Conservation (phyloP, 225 moss, liverwort and hornwort genomes). For the Marchantia paleacea region DNA sequence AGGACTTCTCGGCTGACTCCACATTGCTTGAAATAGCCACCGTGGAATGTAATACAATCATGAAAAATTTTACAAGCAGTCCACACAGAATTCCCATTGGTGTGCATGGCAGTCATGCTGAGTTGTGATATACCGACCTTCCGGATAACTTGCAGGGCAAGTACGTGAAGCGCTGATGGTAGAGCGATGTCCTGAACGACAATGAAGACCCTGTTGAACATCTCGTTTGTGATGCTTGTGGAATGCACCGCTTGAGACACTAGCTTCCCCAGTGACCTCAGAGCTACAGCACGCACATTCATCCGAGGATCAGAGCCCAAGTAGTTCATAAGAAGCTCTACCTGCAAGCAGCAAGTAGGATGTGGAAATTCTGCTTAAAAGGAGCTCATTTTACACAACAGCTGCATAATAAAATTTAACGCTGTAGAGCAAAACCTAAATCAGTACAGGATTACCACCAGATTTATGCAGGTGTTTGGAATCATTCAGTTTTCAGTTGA, state of each 20-base stretch:
- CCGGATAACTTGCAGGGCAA: slow-evolving; percentile 68
- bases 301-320: slow-evolving; percentile 85
- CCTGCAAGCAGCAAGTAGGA: slow-evolving; percentile 45
- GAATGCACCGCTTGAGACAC: slow-evolving; percentile 52
- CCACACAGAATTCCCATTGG: background rate
- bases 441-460: no score
- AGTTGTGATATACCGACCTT: slow-evolving; percentile 53
- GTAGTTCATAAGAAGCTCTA: slow-evolving; percentile 76
- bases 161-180: slow-evolving; percentile 59
- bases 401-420: no score
- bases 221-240: slow-evolving; percentile 44
- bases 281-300: slow-evolving; percentile 70
- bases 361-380: background rate
- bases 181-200: slow-evolving; percentile 57
- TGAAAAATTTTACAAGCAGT: background rate
- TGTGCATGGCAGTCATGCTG: background rate
- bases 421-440: no score
- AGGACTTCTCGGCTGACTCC: no score
- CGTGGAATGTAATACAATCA: background rate
- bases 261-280: slow-evolving; percentile 69
- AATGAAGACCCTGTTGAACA: slow-evolving; percentile 55
- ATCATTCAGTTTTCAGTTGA: background rate
- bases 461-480: no score
- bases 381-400: no score
- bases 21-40: background rate